phyloP scores from a whole-genome alignment of 108 stramenopile species.

The Bacterosira constricta region DNA sequence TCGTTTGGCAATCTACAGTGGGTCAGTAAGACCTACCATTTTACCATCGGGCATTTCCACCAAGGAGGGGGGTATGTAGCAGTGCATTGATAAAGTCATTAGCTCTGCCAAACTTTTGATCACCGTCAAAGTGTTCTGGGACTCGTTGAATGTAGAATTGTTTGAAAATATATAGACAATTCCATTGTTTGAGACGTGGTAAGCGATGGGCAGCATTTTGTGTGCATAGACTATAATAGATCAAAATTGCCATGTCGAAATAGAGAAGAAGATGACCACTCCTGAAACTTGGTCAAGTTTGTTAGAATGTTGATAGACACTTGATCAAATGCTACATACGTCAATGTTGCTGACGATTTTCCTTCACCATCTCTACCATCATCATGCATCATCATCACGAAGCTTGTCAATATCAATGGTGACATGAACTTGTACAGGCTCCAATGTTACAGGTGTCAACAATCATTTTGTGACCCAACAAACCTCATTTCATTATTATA shows the following conservation, averaged over 20 bases:
- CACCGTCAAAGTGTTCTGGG: conserved; percentile 70
- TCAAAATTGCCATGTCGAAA: conserved; percentile 82
- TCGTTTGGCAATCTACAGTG: conserved; percentile 65
- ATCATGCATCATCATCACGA: no score
- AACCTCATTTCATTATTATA: no score
- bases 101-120: conserved; percentile 63
- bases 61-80: conserved; percentile 60
- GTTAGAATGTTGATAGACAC: conserved; percentile 47
- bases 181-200: conserved; percentile 41
- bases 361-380: no score
- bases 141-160: conserved; percentile 65
- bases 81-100: conserved; percentile 74
- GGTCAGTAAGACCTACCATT: conserved; percentile 53
- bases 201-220: conserved; percentile 80
- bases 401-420: no score
- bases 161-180: no score
- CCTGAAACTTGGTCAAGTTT: conserved; percentile 51
- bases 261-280: conserved; percentile 73
- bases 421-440: no score
- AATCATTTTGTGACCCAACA: no score
- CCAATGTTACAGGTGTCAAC: no score
- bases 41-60: conserved; percentile 28
- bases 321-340: conserved; percentile 68
- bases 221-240: conserved; percentile 68
- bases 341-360: no score